phyloP scores from a whole-genome alignment of 768 basidiomycete species.

The Antrodiella citrinella region DNA sequence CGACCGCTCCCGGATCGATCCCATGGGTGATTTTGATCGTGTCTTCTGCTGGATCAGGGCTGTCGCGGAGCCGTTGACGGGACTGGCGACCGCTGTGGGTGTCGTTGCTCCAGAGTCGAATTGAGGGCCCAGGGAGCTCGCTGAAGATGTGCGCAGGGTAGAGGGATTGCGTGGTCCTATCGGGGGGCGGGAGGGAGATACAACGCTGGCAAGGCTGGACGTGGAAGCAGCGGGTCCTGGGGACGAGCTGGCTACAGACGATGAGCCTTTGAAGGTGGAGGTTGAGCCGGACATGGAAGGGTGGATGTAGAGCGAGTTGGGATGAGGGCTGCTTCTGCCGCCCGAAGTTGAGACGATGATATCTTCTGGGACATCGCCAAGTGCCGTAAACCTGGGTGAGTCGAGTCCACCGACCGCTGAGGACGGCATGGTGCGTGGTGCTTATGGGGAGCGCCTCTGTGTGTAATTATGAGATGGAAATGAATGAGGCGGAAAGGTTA shows the following conservation, averaged over 20 bases:
- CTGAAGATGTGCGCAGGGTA: slow-evolving; percentile 7
- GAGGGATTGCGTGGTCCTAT: slow-evolving; percentile 13
- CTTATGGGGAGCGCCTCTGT: too few species aligned
- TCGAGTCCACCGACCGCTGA: slow-evolving; percentile 7
- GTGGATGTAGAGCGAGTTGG: slow-evolving; percentile 32
- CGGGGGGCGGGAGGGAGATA: slow-evolving; percentile 17
- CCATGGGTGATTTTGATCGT: background rate
- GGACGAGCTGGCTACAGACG: background rate
- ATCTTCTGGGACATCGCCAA: slow-evolving; percentile 28
- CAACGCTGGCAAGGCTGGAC: slow-evolving; percentile 21
- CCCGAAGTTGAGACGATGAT: slow-evolving; percentile 11
- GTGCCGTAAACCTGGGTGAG: slow-evolving; percentile 15
- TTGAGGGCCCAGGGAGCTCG: slow-evolving; percentile 7
- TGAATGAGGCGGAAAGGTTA: too few species aligned
- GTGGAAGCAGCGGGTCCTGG: slow-evolving; percentile 14
- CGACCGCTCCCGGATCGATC: slow-evolving; percentile 7
- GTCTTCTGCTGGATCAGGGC: slow-evolving; percentile 7
- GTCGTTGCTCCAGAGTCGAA: background rate
- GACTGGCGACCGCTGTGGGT: slow-evolving; percentile 2
- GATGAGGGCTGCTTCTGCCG: slow-evolving; percentile 9
- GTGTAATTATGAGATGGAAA: too few species aligned
- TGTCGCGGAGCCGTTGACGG: slow-evolving; percentile 6
- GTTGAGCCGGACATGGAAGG: slow-evolving; percentile 27
- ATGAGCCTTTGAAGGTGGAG: slow-evolving; percentile 25
- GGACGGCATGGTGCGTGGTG: background rate